These are phyloP conservation scores for Combretum micranthum DNA, from an alignment of 345 rosid genomes.

Conservation along the genomic window DNA sequence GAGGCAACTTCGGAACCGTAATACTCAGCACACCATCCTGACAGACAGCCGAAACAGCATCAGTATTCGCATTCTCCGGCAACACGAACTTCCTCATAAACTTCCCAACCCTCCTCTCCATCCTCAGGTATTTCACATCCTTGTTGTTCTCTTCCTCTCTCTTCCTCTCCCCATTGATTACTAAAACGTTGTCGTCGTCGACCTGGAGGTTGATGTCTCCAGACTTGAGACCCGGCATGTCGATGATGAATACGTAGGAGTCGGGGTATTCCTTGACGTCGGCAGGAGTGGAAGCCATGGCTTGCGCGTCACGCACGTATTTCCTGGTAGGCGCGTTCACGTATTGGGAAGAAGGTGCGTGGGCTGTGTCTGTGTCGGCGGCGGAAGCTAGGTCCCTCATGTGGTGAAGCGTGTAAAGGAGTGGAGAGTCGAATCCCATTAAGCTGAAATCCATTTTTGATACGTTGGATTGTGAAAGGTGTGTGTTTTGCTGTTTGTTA, in stretches of 20 bases:
- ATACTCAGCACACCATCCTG: constrained; percentile 74
- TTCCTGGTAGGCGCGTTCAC: constrained; percentile 38
- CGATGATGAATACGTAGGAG: constrained; percentile 51
- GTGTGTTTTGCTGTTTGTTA: too few relatives aligned
- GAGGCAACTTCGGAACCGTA: constrained; percentile 65
- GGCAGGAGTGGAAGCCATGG: constrained; percentile 85
- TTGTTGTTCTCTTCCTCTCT: constrained; percentile 44
- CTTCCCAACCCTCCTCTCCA: constrained; percentile 80
- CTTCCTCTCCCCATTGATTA: constrained; percentile 59
- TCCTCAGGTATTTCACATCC: constrained; percentile 54
- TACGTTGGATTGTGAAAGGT: too few relatives aligned
- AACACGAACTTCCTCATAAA: constrained; percentile 65
- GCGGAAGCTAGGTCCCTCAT: constrained; percentile 37
- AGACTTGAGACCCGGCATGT: constrained; percentile 76
- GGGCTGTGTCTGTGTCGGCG: constrained; percentile 5
- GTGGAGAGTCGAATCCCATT: constrained; percentile 27
- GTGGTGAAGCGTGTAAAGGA: constrained; percentile 41
- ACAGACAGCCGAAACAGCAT: constrained; percentile 51
- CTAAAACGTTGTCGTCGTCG: constrained; percentile 65
- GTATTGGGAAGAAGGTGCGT: background rate
- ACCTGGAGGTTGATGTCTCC: constrained; percentile 68
- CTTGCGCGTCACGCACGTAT: constrained; percentile 58
- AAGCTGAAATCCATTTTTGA: constrained; percentile 38
- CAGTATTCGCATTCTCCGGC: constrained; percentile 64
- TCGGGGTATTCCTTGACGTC: constrained; percentile 56